Conservation (phyloP, 1,284 basidiomycete genomes). For the Leccinum pachyderme region DNA sequence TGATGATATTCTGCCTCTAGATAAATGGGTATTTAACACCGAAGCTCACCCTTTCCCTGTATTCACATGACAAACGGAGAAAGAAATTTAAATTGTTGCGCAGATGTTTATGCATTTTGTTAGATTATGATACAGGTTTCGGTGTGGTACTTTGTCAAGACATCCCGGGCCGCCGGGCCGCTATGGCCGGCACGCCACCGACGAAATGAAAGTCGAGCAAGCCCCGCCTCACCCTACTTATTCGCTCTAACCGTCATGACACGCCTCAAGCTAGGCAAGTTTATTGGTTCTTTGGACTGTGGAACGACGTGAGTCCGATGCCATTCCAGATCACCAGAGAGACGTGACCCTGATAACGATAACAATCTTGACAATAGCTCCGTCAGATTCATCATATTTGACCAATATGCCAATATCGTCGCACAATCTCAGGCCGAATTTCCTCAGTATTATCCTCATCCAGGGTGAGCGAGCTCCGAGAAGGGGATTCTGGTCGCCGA, state of each 20-base stretch:
- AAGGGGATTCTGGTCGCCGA: not conserved
- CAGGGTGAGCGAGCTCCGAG: slow-evolving; percentile 54
- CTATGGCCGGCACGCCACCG: not conserved
- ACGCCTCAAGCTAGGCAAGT: slow-evolving; percentile 62
- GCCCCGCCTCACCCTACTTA: not conserved
- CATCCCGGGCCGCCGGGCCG: not conserved
- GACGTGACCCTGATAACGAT: not conserved
- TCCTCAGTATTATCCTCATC: slow-evolving; percentile 87
- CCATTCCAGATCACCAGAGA: not conserved
- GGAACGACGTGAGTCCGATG: slow-evolving; percentile 76
- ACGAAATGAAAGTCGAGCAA: not conserved
- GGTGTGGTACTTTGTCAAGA: not conserved
- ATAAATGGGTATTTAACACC: slow-evolving; percentile 83
- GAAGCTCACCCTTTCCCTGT: slow-evolving; percentile 80
- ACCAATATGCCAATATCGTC: slow-evolving; percentile 85
- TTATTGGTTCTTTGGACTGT: slow-evolving; percentile 88
- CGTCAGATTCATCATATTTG: slow-evolving; percentile 92
- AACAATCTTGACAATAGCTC: slow-evolving; percentile 53
- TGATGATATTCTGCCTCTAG: slow-evolving; percentile 59
- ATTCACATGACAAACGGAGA: slow-evolving; percentile 62
- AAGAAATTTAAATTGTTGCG: slow-evolving; percentile 30
- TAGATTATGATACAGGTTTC: not conserved
- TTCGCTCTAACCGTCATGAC: slow-evolving; percentile 32
- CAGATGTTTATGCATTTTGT: not conserved
- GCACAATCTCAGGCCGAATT: slow-evolving; percentile 89